These are phyloP conservation scores for Peltaster fructicola DNA, from an alignment of 2,329 filamentous ascomycete genomes.

Conservation along the genomic window DNA sequence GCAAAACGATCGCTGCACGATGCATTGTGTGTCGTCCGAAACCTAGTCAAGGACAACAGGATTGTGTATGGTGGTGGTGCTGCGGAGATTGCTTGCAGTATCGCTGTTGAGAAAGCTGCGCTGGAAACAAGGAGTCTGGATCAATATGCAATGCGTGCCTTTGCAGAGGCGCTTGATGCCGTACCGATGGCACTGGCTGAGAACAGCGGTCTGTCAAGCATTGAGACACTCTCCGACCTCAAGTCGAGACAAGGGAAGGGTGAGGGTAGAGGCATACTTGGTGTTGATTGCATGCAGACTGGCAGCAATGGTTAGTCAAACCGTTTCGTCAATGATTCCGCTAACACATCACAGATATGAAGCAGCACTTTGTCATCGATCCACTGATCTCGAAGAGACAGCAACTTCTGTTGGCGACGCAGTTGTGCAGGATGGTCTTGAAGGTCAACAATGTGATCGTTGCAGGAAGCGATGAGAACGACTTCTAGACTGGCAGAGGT, in stretches of 20 bases:
- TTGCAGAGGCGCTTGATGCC: conserved; percentile 82
- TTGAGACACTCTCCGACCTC: conserved; percentile 83
- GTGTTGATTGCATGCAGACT: conserved; percentile 93
- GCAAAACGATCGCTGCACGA: conserved; percentile 95
- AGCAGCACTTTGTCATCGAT: conserved; percentile 93
- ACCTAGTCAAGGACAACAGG: conserved; percentile 87
- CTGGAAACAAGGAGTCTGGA: conserved; percentile 84
- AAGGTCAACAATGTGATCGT: conserved; percentile 96
- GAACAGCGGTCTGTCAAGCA: conserved; percentile 91
- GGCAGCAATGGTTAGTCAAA: conserved; percentile 65
- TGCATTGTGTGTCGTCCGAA: conserved; percentile 91
- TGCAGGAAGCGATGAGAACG: conserved; percentile 68
- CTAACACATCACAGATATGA: conserved; percentile 51
- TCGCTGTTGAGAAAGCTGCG: conserved; percentile 89
- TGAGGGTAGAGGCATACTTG: conserved; percentile 57
- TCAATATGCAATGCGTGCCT: conserved; percentile 97
- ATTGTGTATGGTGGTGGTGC: conserved; percentile 96
- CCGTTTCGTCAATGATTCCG: too few species aligned
- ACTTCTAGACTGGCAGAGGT: conserved; percentile 58
- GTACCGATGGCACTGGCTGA: conserved; percentile 92
- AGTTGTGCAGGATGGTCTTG: conserved; percentile 93
- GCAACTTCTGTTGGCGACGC: conserved; percentile 88
- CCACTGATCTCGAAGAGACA: conserved; percentile 96
- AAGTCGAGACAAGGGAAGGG: conserved; percentile 88
- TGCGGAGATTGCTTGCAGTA: conserved; percentile 89